phyloP scores from a whole-genome alignment of 805 yeast species.

The Lipomyces sp. region DNA sequence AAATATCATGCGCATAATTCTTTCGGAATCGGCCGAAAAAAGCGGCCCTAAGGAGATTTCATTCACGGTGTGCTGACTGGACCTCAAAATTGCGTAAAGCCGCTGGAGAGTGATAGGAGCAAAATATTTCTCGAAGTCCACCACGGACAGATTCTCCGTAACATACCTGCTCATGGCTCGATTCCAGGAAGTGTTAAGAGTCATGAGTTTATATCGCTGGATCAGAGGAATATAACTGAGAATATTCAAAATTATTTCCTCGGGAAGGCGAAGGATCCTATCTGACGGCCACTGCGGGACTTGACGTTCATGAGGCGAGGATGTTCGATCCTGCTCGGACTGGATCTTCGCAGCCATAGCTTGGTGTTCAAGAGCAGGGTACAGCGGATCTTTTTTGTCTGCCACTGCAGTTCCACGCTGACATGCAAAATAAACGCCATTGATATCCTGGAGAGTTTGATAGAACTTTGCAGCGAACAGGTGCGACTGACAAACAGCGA shows the following conservation, averaged over 20 bases:
- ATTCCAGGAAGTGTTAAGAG: not conserved
- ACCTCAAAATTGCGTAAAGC: not conserved
- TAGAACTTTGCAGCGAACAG: too few species aligned
- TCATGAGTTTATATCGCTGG: not conserved
- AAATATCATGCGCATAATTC: not conserved
- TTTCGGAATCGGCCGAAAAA: not conserved
- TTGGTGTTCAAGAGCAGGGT: too few species aligned
- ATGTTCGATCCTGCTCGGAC: too few species aligned
- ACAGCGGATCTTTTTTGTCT: too few species aligned
- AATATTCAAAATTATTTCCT: not conserved
- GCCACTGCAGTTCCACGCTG: too few species aligned
- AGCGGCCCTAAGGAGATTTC: not conserved
- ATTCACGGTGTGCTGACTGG: not conserved
- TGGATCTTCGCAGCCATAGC: too few species aligned
- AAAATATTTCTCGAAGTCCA: not conserved
- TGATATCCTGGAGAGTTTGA: too few species aligned
- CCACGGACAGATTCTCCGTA: not conserved
- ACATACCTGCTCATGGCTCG: not conserved
- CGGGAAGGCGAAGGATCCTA: not conserved
- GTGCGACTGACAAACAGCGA: too few species aligned
- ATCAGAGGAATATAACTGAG: not conserved
- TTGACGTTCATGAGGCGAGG: too few species aligned
- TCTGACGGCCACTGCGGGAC: too few species aligned
- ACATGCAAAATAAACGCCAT: too few species aligned
- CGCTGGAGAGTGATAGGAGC: not conserved